Conservation (phyloP, 495 filamentous ascomycete species). For the Penicillium paradoxum region DNA sequence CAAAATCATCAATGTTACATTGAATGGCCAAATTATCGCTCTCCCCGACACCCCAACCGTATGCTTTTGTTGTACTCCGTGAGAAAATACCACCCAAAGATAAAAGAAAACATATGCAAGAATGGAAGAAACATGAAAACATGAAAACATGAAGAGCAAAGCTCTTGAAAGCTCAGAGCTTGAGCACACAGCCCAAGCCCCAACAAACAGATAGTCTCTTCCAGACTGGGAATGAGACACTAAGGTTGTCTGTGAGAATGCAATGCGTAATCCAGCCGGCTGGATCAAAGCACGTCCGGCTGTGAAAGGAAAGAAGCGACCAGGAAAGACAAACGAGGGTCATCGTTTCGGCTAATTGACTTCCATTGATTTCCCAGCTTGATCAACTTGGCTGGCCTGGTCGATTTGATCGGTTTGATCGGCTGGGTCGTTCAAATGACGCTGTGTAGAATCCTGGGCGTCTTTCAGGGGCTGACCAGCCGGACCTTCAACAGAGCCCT, state of each 20-base stretch:
- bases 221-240: neutral
- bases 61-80: neutral
- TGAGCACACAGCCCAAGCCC: slow-evolving; percentile 1
- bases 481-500: slow-evolving; percentile 15
- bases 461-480: slow-evolving; percentile 13
- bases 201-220: neutral
- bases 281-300: neutral
- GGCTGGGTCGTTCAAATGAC: neutral
- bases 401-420: neutral
- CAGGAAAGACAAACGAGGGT: neutral
- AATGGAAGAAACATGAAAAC: slow-evolving; percentile 6
- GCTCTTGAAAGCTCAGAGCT: slow-evolving; percentile 6
- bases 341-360: neutral
- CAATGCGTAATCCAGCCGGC: neutral
- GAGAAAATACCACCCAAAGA: slow-evolving; percentile 1
- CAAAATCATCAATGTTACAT: neutral
- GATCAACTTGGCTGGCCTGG: neutral
- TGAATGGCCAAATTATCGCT: slow-evolving; percentile 3
- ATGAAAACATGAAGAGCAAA: no score
- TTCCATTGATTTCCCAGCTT: neutral
- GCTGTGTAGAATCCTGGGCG: slow-evolving; percentile 9
- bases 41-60: neutral
- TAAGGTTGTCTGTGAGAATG: neutral
- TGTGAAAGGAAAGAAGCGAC: neutral
- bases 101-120: slow-evolving; percentile 4